Percentiles rank a stretch among this genome's conserved stretches.
Evolutionary conservation across 345 rosid genomes (phyloP).

Genomic region (Streptanthus diversifolius): DNA sequence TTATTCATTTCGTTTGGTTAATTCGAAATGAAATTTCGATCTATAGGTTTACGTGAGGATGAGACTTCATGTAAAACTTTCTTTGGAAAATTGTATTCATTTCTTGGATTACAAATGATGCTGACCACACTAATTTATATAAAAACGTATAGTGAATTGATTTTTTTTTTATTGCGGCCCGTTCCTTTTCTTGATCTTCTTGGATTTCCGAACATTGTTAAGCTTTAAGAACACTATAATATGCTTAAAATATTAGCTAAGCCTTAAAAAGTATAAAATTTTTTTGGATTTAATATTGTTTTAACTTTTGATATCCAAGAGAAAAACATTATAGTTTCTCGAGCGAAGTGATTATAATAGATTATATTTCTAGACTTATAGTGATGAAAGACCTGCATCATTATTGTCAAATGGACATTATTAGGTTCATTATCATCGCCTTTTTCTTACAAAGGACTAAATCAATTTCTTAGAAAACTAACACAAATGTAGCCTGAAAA

Average conservation of each 20-base stretch:
- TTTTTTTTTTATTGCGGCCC: not conserved
- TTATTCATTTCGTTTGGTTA: not conserved
- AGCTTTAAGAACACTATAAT: conserved; percentile 15
- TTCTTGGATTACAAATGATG: not conserved
- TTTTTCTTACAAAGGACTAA: not conserved
- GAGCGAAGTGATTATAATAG: conserved; percentile 25
- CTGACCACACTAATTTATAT: not conserved
- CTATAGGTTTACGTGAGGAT: not conserved
- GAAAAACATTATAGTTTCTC: conserved; percentile 10
- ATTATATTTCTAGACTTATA: conserved; percentile 9
- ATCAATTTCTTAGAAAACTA: not conserved
- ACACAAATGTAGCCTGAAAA: not conserved
- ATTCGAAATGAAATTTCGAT: not conserved
- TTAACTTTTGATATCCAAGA: not conserved
- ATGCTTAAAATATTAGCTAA: not conserved
- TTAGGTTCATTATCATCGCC: not conserved
- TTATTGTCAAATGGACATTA: conserved; percentile 24
- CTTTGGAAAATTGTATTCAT: not conserved
- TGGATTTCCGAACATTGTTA: conserved; percentile 28
- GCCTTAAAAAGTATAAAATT: not conserved
- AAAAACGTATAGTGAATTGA: not conserved
- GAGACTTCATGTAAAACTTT: not conserved
- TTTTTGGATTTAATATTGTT: not conserved
- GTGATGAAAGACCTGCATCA: conserved; percentile 18
- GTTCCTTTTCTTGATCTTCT: conserved; percentile 15